Conservation (phyloP, 345 rosid species). For the Murraya paniculata region DNA sequence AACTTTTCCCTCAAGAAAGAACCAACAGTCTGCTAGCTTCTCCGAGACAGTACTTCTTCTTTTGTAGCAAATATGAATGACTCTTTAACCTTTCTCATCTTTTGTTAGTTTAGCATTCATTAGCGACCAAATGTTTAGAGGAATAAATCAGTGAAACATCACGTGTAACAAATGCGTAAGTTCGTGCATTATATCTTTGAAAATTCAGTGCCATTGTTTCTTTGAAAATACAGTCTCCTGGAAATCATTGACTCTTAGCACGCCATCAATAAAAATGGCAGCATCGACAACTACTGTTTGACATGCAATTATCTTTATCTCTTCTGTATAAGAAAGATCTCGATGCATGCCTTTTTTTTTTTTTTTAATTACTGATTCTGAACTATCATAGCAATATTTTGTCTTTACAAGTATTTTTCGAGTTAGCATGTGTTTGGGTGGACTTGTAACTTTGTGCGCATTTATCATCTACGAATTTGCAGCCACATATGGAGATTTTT, state of each 20-base stretch:
- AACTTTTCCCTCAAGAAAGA: neutral
- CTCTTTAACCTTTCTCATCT: neutral
- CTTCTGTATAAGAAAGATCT: neutral
- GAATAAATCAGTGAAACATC: neutral
- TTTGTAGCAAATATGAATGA: neutral
- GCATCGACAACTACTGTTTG: neutral
- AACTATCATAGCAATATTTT: neutral
- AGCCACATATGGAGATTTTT: no score
- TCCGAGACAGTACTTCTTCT: neutral
- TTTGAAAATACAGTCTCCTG: neutral
- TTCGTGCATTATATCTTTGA: neutral
- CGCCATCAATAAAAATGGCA: neutral
- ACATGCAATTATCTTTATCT: neutral
- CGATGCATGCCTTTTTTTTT: neutral
- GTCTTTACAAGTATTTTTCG: neutral
- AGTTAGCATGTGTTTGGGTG: neutral
- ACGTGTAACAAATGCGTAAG: neutral
- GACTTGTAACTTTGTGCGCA: neutral
- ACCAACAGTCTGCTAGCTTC: neutral
- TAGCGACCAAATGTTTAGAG: neutral
- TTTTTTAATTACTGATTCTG: neutral
- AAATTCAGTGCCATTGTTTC: neutral
- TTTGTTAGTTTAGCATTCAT: neutral
- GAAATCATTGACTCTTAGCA: neutral
- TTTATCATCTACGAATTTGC: no score